Percentiles rank a stretch among this genome's conserved stretches.
Evolutionary conservation across 139 green algal genomes (phyloP).

Genomic region (Coelastrella sp.): DNA sequence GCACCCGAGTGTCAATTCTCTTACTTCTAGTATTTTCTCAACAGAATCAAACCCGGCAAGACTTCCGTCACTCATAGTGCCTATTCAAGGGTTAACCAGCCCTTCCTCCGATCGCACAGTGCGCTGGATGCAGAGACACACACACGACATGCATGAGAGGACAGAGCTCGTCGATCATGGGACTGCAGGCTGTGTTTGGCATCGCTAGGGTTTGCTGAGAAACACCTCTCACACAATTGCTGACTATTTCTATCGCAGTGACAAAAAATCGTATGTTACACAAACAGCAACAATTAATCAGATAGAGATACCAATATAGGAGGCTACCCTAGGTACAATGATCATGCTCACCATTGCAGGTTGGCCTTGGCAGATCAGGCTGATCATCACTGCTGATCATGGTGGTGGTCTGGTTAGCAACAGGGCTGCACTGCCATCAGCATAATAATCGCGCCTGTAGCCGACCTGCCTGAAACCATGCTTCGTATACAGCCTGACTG

Average conservation of each 20-base stretch:
- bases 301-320: no score
- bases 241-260: background rate
- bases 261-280: background rate
- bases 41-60: constrained; percentile 61
- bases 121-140: background rate
- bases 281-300: no score
- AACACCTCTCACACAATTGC: background rate
- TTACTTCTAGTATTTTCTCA: constrained; percentile 68
- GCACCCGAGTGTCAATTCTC: background rate
- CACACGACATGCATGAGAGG: background rate
- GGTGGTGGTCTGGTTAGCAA: constrained; percentile 6
- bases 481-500: constrained; percentile 10
- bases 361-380: no score
- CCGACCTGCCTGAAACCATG: constrained; percentile 12
- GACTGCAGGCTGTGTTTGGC: no score
- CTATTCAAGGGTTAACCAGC: background rate
- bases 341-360: no score
- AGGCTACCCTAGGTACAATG: no score
- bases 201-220: background rate
- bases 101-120: no score
- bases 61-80: constrained; percentile 29
- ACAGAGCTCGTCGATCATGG: no score
- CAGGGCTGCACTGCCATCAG: constrained; percentile 4
- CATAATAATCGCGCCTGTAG: constrained; percentile 4
- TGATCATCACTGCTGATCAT: no score